Evolutionary conservation across 2,329 filamentous ascomycete species (phyloP).

Genomic region (Sordariomycetes sp.): DNA sequence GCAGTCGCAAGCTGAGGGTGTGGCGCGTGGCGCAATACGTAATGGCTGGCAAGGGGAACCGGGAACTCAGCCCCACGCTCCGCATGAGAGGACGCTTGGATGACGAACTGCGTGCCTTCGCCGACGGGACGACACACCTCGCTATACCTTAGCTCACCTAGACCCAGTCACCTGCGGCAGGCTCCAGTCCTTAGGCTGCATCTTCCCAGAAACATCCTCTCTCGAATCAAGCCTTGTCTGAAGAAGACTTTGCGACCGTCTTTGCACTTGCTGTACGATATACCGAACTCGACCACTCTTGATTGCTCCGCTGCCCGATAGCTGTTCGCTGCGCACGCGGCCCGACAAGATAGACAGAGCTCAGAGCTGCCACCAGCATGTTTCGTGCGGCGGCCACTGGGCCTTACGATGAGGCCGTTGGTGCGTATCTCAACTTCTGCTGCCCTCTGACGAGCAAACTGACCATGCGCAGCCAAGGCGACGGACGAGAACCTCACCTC

Average conservation of each 20-base stretch:
- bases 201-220: too few relatives aligned
- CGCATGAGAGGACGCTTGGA: not conserved
- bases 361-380: conserved; percentile 28
- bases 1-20: too few relatives aligned
- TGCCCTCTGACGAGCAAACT: conserved; percentile 11
- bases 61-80: conserved; percentile 4
- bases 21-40: conserved; percentile 9
- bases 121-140: not conserved
- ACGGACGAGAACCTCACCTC: conserved; percentile 97
- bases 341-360: too few relatives aligned
- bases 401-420: conserved; percentile 51
- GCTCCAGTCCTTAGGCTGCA: too few relatives aligned
- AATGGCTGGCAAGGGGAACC: not conserved
- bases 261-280: too few relatives aligned
- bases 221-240: too few relatives aligned
- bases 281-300: too few relatives aligned
- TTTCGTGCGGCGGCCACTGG: conserved; percentile 48
- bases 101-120: conserved; percentile 2
- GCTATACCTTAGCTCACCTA: not conserved
- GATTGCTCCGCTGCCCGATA: too few relatives aligned
- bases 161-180: too few relatives aligned
- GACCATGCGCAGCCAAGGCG: conserved; percentile 49
- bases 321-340: too few relatives aligned
- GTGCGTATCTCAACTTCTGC: conserved; percentile 24
- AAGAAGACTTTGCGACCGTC: too few relatives aligned